phyloP scores from a whole-genome alignment of 83 land plant genomes.

The Picea mariana region DNA sequence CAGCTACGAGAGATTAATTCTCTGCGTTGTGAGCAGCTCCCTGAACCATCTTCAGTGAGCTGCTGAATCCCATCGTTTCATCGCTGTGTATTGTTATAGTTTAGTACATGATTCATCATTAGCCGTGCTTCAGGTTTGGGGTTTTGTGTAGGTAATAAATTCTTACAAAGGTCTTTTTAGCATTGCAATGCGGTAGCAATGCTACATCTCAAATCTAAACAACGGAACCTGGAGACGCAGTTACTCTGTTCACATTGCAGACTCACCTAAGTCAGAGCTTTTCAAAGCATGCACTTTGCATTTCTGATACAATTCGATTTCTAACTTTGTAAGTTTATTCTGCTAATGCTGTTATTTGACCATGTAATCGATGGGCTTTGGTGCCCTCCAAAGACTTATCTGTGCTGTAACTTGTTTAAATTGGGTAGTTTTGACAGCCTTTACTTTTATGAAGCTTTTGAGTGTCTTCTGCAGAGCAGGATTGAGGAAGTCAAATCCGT shows the following conservation, averaged over 20 bases:
- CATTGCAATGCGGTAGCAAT: conserved; percentile 16
- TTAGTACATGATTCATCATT: conserved; percentile 12
- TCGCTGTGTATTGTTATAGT: conserved; percentile 12
- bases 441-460: conserved; percentile 8
- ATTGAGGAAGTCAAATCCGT: conserved; percentile 7
- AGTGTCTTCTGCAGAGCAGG: conserved; percentile 15
- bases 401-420: conserved; percentile 12
- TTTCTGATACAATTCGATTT: conserved; percentile 14
- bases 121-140: conserved; percentile 16
- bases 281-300: conserved; percentile 9
- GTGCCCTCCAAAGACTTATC: conserved; percentile 13
- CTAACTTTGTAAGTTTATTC: conserved; percentile 17
- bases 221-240: conserved; percentile 19
- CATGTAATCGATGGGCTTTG: conserved; percentile 8
- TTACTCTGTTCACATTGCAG: not conserved
- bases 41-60: conserved; percentile 16
- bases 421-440: conserved; percentile 9
- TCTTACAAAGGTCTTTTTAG: conserved; percentile 2
- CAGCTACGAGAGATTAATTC: conserved; percentile 14
- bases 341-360: conserved; percentile 5
- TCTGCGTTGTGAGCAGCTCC: conserved; percentile 13
- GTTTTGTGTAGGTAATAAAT: conserved; percentile 13
- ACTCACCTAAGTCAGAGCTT: conserved; percentile 3
- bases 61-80: conserved; percentile 7
- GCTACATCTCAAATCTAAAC: conserved; percentile 12